Percentiles rank a stretch among this genome's conserved stretches.
phyloP scores from a whole-genome alignment of 345 rosid genomes.

The Melaleuca quinquenervia region DNA sequence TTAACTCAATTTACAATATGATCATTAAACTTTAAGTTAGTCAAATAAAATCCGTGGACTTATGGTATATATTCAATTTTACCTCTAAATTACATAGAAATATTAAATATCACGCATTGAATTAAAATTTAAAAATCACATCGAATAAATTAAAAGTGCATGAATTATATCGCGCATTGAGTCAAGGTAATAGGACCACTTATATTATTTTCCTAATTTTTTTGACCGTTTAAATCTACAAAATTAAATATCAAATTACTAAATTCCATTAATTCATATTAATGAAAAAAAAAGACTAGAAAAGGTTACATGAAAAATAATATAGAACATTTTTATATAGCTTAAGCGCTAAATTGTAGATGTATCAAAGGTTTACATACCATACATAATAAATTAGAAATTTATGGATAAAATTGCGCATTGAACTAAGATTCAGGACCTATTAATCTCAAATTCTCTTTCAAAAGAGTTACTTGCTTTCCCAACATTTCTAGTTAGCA shows the following conservation, averaged over 20 bases:
- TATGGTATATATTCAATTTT: too few species aligned
- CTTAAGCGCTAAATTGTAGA: rapidly evolving
- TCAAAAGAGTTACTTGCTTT: background rate
- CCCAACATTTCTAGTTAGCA: background rate
- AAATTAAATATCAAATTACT: background rate
- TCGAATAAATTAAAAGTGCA: too few species aligned
- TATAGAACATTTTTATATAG: background rate
- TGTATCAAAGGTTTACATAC: background rate
- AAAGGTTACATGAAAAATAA: background rate
- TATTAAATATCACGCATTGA: too few species aligned
- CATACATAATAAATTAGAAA: background rate
- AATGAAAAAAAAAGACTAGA: background rate
- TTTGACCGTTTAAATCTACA: rapidly evolving
- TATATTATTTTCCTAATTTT: background rate
- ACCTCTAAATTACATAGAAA: too few species aligned
- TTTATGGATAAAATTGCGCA: background rate
- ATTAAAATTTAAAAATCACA: too few species aligned
- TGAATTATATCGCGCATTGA: too few species aligned
- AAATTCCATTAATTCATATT: background rate
- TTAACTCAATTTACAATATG: too few species aligned
- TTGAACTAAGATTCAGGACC: rapidly evolving
- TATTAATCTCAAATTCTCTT: background rate
- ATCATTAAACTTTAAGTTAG: too few species aligned
- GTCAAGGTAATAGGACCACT: too few species aligned
- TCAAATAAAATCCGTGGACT: too few species aligned